Evolutionary conservation across 106 monocot species (phyloP).

Genomic region (Narthecium ossifragum): DNA sequence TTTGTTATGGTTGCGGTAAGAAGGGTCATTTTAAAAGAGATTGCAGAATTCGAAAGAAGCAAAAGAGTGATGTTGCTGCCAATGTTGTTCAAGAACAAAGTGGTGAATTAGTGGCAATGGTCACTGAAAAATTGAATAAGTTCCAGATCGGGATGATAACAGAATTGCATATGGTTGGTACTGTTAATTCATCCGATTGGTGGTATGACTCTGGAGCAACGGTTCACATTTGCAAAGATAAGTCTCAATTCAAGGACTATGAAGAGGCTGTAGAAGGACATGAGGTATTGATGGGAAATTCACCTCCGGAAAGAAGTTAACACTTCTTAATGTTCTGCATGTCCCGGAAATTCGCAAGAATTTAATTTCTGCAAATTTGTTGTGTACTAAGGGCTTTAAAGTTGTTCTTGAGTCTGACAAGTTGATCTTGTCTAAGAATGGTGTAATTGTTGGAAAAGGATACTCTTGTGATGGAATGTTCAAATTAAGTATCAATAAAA

Average conservation of each 20-base stretch:
- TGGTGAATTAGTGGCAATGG: background rate
- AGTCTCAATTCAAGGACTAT: background rate
- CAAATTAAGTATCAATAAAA: conserved; percentile 4
- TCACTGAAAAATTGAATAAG: no score
- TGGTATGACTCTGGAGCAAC: conserved; percentile 5
- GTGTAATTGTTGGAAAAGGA: conserved; percentile 9
- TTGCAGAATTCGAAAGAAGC: background rate
- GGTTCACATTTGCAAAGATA: conserved; percentile 14
- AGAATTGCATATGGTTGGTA: no score
- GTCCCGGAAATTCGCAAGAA: background rate
- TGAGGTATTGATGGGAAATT: conserved; percentile 6
- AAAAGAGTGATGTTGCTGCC: no score
- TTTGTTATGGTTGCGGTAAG: conserved; percentile 3
- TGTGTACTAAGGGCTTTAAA: conserved; percentile 9
- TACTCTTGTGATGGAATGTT: conserved; percentile 13
- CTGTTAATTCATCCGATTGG: background rate
- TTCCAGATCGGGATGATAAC: background rate
- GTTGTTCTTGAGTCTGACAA: conserved; percentile 5
- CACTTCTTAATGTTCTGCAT: conserved; percentile 1
- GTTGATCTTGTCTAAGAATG: no score
- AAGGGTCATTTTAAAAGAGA: conserved; percentile 1
- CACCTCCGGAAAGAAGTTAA: conserved; percentile 1
- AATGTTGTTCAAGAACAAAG: background rate
- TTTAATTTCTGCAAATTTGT: background rate
- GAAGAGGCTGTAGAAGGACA: background rate